A percentile compares a stretch with the other conserved stretches of the same genome.
Conservation (phyloP, 2,329 filamentous ascomycete species). For the Colletotrichum tanaceti region DNA sequence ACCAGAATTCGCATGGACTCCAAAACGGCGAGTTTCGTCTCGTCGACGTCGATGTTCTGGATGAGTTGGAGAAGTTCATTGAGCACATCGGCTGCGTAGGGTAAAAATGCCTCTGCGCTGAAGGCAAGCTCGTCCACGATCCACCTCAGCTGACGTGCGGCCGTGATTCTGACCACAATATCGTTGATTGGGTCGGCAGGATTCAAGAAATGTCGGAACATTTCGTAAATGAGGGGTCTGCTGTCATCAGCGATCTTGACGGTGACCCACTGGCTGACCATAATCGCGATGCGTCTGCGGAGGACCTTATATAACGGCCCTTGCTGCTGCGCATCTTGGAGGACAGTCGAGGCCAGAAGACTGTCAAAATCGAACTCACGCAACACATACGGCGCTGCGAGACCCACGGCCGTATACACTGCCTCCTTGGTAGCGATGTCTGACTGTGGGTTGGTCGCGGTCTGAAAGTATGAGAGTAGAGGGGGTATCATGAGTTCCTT, state of each 20-base stretch:
- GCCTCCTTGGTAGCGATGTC: conserved; percentile 91
- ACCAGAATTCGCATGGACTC: conserved; percentile 88
- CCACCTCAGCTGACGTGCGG: conserved; percentile 83
- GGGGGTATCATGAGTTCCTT: conserved; percentile 84
- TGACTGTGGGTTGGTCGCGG: conserved; percentile 72
- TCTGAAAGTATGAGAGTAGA: conserved; percentile 84
- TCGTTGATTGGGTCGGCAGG: conserved; percentile 84
- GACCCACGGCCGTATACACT: conserved; percentile 91
- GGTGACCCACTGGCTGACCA: conserved; percentile 90
- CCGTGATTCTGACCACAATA: conserved; percentile 89
- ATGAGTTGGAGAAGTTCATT: conserved; percentile 81
- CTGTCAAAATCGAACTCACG: conserved; percentile 84
- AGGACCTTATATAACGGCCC: conserved; percentile 79
- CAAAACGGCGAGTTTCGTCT: conserved; percentile 90
- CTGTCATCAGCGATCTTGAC: conserved; percentile 78
- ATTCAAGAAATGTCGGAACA: conserved; percentile 88
- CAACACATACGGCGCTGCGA: conserved; percentile 82
- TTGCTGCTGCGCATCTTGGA: conserved; percentile 78
- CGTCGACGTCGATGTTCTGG: conserved; percentile 80
- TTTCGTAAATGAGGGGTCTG: conserved; percentile 82
- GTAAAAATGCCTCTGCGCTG: conserved; percentile 76
- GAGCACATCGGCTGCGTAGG: conserved; percentile 80
- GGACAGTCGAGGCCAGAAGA: conserved; percentile 80
- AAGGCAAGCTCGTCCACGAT: conserved; percentile 90
- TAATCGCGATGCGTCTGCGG: conserved; percentile 85